Evolutionary conservation across 2,329 filamentous ascomycete species (phyloP).

Genomic region (Trichoderma sp.): DNA sequence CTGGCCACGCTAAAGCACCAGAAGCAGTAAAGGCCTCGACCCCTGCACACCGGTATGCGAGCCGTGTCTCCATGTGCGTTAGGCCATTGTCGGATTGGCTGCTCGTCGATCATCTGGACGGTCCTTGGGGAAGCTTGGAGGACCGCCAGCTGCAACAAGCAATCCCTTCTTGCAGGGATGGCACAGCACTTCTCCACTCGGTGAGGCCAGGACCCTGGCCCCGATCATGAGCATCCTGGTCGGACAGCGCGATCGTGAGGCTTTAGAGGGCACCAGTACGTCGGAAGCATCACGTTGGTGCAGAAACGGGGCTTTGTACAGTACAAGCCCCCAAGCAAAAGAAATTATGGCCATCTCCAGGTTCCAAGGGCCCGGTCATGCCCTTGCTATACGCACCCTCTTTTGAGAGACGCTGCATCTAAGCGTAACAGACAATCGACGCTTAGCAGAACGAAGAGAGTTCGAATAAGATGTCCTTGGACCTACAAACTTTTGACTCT

Average conservation of each 20-base stretch:
- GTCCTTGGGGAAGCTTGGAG: background rate
- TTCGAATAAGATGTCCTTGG: background rate
- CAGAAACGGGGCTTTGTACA: slow-evolving; percentile 2
- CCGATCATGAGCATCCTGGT: slow-evolving; percentile 13
- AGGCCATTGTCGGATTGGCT: slow-evolving; percentile 3
- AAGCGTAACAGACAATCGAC: background rate
- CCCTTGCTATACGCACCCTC: slow-evolving; percentile 20
- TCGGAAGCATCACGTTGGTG: background rate
- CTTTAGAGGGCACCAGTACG: background rate
- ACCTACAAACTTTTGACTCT: background rate
- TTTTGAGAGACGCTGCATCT: slow-evolving; percentile 8
- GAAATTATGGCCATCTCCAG: slow-evolving; percentile 17
- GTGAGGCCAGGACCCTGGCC: slow-evolving; percentile 11
- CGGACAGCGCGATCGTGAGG: slow-evolving; percentile 16
- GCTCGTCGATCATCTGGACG: slow-evolving; percentile 16
- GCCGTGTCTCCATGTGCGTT: slow-evolving; percentile 10
- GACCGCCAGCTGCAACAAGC: background rate
- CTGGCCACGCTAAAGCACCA: background rate
- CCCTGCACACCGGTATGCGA: slow-evolving; percentile 22
- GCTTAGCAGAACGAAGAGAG: background rate
- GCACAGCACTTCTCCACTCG: slow-evolving; percentile 6
- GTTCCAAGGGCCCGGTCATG: slow-evolving; percentile 4
- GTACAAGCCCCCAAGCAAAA: slow-evolving; percentile 10
- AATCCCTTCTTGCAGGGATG: background rate
- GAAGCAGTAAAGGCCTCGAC: background rate